Base-by-base conservation (phyloP, 139 green algal genomes). In the Mychonastes homosphaera region DNA sequence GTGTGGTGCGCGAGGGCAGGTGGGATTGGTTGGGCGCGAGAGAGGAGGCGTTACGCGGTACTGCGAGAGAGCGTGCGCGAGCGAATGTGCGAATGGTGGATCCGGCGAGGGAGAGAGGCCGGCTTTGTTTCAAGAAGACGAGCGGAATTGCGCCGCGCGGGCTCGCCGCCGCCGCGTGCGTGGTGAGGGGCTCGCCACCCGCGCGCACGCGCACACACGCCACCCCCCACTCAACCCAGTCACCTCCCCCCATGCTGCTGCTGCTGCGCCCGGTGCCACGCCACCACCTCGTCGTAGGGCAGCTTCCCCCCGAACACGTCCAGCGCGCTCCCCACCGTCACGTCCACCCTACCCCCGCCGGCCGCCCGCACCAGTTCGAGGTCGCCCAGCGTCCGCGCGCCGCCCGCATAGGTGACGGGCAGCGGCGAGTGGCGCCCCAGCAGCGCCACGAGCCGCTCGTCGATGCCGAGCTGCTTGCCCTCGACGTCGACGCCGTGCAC, bases 401-500 rank as follows among this genome's bases (percentile, higher is more conserved):
- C 92, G 2, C 92, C 92, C 13, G 92, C 92, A 67, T 99, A 99
- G 2, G 92, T 99, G 2, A 90, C 84, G 19, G 87, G 85, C 4
- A 94, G 75, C 24, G 85, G 85, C 6, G 68, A 79, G 41, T 63
- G 79, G 27, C 27, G 28, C 3, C 81, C 86, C 45, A 96, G 76
- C 58, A 91, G 70, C 26, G 65, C n/a, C 33, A 99, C 88, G 27
- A 99, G 81, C 55, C 92, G 77, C 36, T 92, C 85, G 60, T 99
- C 92, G 23, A 99, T 89, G 27, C 92, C 92, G 45, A 94, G 73
- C 76, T 95, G 81, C 85, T 87, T 95, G 58, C 92, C 92, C 75
- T 99, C 92, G 41, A 97, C 89, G 62, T 98, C 92, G 28, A 99
- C 92, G 1, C 87, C 92, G 70, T 99, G 92, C 32, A 95, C 92